Evolutionary conservation across 169 alveolate species (phyloP), one percentile per base, ranked within the genome.

Genomic region (Neospora caninum): DNA sequence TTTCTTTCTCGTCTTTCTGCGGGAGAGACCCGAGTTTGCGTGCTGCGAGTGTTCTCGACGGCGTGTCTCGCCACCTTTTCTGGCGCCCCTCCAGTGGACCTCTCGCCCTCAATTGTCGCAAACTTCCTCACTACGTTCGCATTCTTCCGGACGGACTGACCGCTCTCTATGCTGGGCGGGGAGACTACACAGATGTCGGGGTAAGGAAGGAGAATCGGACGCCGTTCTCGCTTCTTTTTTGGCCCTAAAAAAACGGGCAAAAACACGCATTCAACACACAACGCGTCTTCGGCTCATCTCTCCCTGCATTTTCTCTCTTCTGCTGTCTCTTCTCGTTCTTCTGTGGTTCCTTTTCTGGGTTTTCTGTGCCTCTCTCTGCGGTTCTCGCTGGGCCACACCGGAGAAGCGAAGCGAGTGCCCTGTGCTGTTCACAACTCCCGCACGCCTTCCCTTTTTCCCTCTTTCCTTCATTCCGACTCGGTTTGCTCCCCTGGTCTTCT

Each of bases 141-240:
- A 83, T 96, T 34, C 86, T 73, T 36, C 91, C 92, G 73, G 97
- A 96, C 43, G 93, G 92, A 39, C 88, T 96, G 41, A 92, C 97
- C 0, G 96, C 89, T 27, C 93, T 92, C 54, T 96, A 92, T 73
- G 86, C 80, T 39, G 97, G 96, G 13, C 93, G 93, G 73, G 96
- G 97, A 16, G 93, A 95, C 34, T 92, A 95, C 95, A 93, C 96
- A 53, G 97, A 96, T 58, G 95, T 97, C 18, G 97, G 97, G 84
- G 97, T 96, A 67, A 31, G 92, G 22, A 27, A 7, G 36, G 2
- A 31, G 86, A 49, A 49, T 4, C 58, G 58, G 22, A 49, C 22
- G 13, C 58, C 4, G 58, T 18, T 16, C 54, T 4, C 49, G 88
- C 9, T 39, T 9, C 45, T 27, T 80, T 39, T 9, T 20, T 34